Evolutionary conservation across 1,284 basidiomycete species (phyloP).

Genomic region (Calocybe gambosa): DNA sequence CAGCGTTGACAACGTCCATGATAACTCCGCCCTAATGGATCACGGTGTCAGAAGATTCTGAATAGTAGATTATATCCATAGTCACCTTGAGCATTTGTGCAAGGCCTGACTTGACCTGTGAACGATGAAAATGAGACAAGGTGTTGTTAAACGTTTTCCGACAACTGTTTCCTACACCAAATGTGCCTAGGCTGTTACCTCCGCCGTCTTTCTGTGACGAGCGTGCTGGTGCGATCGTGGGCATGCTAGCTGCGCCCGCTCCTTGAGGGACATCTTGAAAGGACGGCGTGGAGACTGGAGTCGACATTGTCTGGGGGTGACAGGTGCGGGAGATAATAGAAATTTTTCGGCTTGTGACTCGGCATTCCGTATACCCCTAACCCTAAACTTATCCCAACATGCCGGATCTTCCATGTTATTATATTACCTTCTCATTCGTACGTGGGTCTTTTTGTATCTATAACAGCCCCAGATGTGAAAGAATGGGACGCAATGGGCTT

Average conservation of each 20-base stretch:
- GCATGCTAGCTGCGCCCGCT: conserved; percentile 27
- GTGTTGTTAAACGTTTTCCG: conserved; percentile 7
- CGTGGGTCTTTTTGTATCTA: too few species aligned
- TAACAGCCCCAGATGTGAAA: too few species aligned
- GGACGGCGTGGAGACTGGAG: conserved; percentile 21
- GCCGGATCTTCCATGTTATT: too few species aligned
- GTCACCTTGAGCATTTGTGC: conserved; percentile 93
- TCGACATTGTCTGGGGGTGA: conserved; percentile 19
- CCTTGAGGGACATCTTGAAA: conserved; percentile 30
- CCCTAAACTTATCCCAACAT: conserved; percentile 15
- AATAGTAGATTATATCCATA: conserved; percentile 13
- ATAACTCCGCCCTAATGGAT: conserved; percentile 78
- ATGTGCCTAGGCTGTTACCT: conserved; percentile 68
- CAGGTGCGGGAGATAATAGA: conserved; percentile 3
- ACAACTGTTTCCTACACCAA: conserved; percentile 49
- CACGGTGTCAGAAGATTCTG: conserved; percentile 11
- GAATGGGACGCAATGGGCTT: too few species aligned
- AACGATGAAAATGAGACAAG: conserved; percentile 8
- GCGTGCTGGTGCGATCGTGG: conserved; percentile 51
- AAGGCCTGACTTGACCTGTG: conserved; percentile 85
- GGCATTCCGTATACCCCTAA: conserved; percentile 13
- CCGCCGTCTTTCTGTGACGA: conserved; percentile 51
- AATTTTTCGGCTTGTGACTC: not conserved
- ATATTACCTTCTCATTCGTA: too few species aligned
- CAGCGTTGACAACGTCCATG: conserved; percentile 85